Base-by-base conservation (phyloP, 495 filamentous ascomycete genomes). In the Daldinia loculata region DNA sequence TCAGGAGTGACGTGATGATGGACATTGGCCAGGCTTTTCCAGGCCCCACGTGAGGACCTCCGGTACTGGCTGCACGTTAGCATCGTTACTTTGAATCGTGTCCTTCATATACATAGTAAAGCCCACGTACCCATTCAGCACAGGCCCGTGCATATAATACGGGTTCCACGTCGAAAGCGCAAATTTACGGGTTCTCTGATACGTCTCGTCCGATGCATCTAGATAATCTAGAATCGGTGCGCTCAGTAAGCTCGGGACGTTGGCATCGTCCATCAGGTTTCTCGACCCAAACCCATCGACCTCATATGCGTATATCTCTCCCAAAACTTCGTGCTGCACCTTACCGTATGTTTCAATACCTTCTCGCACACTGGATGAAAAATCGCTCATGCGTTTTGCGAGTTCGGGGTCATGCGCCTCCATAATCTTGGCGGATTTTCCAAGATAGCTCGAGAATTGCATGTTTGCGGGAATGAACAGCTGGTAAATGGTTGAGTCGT, bases 211-310 rank as follows among this genome's bases (percentile, higher is more conserved):
- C 27, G 64, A 66, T 29, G 74, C 66, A 56, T 84, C 81, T 3
- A 86, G 76, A 67, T 86, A 90, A 12, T 85, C 84, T 29, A 87
- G 72, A 66, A 89, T 80, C 1, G 88, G 85, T 3, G 87, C 85
- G 38, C 80, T 80, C 26, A 90, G 81, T 7, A 90, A 81, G 36
- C 80, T 83, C 6, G 88, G 87, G 39, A 90, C 85, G 70, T 90
- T 90, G 48, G 88, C 87, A 59, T 90, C 88, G 72, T 90, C 88
- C 75, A 95, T 95, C 27, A 93, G 72, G 55, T 92, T 90, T 29
- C 86, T 72, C 43, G 75, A 74, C 38, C 85, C 85, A 68, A 85
- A 89, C 3, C 88, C 88, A 72, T 89, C 86, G 51, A 88, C 79
- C 74, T 89, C 88, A 75, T 81, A 90, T 29, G 87, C 87, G 73